These are phyloP conservation scores for Chenopodium berlandieri DNA, from an alignment of 148 eudicot genomes.

Conservation along the genomic window DNA sequence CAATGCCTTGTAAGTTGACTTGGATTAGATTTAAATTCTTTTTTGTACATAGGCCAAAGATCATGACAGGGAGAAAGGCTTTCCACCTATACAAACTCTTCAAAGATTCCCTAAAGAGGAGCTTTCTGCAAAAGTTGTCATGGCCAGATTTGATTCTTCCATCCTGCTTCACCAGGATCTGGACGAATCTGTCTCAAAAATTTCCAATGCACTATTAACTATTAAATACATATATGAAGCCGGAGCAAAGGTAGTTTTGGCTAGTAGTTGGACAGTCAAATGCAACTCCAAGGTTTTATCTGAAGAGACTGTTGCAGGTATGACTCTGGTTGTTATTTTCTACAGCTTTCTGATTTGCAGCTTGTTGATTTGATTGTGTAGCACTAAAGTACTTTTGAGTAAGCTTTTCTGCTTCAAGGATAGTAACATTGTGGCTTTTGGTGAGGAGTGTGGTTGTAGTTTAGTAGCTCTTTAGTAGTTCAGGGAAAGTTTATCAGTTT, in stretches of 20 bases:
- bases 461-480: background rate
- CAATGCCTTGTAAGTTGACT: background rate
- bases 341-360: background rate
- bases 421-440: background rate
- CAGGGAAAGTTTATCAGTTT: background rate
- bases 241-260: conserved; percentile 60
- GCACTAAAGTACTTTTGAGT: background rate
- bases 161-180: conserved; percentile 39
- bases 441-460: background rate
- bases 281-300: conserved; percentile 34
- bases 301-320: conserved; percentile 62
- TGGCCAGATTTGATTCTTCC: conserved; percentile 80
- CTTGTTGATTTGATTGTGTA: background rate
- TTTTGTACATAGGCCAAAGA: conserved; percentile 34
- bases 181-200: conserved; percentile 28
- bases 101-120: conserved; percentile 55
- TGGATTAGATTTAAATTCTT: conserved; percentile 8
- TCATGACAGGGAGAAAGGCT: conserved; percentile 26
- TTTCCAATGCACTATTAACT: conserved; percentile 44
- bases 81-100: conserved; percentile 75
- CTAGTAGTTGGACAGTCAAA: conserved; percentile 56
- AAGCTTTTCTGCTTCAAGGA: background rate
- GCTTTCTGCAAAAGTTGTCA: conserved; percentile 53
- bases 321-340: background rate
- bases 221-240: conserved; percentile 53